These are phyloP conservation scores for Penicillium chermesinum DNA, from an alignment of 495 filamentous ascomycete genomes.

Conservation along the genomic window DNA sequence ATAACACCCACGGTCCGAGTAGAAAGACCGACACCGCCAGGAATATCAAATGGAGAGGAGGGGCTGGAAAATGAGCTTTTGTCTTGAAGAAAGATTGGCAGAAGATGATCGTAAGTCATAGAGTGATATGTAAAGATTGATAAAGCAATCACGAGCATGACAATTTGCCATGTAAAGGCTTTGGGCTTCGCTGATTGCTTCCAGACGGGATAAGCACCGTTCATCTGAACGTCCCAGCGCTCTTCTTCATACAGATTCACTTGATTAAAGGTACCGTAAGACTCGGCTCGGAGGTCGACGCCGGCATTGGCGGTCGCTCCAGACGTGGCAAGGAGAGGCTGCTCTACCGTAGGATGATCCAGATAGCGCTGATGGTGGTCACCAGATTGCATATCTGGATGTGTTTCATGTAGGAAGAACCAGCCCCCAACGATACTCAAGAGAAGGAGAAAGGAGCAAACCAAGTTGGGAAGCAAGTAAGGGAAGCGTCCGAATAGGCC, in stretches of 20 bases:
- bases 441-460: constrained; percentile 67
- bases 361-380: constrained; percentile 34
- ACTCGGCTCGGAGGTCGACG: constrained; percentile 67
- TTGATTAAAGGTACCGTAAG: constrained; percentile 70
- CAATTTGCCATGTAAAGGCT: constrained; percentile 60
- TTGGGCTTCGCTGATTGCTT: constrained; percentile 34
- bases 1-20: constrained; percentile 70
- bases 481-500: constrained; percentile 70
- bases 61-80: constrained; percentile 31
- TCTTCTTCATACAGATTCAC: constrained; percentile 48
- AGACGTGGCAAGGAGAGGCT: constrained; percentile 65
- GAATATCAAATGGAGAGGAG: constrained; percentile 50
- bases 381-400: constrained; percentile 69
- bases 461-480: constrained; percentile 76
- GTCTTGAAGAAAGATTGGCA: constrained; percentile 83
- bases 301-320: constrained; percentile 63
- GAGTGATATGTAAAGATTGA: constrained; percentile 84
- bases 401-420: constrained; percentile 71
- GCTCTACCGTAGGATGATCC: constrained; percentile 57
- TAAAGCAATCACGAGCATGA: constrained; percentile 65
- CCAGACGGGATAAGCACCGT: constrained; percentile 37
- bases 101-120: constrained; percentile 80
- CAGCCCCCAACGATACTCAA: constrained; percentile 70
- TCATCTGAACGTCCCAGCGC: constrained; percentile 42
- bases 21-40: constrained; percentile 70